phyloP scores from a whole-genome alignment of 2,329 filamentous ascomycete species.

The Fusarium subtropicale region DNA sequence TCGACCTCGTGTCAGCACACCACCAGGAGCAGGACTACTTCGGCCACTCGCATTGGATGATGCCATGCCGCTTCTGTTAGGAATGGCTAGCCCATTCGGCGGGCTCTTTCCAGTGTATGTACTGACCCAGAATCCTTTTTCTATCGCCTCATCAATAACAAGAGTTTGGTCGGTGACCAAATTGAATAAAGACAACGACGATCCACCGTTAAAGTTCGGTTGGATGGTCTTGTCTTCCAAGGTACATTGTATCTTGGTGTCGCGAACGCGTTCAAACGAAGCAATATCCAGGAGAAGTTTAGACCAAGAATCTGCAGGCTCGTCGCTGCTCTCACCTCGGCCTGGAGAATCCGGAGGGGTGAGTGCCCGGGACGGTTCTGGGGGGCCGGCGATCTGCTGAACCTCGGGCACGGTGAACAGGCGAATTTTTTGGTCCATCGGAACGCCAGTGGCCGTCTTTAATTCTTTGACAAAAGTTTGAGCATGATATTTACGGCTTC shows the following conservation, averaged over 20 bases:
- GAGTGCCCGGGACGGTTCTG: slow-evolving; percentile 52
- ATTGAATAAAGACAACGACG: slow-evolving; percentile 73
- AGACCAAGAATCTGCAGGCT: slow-evolving; percentile 53
- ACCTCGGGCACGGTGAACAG: slow-evolving; percentile 74
- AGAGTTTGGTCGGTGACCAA: slow-evolving; percentile 80
- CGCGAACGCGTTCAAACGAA: slow-evolving; percentile 61
- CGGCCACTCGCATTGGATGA: slow-evolving; percentile 66
- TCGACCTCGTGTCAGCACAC: slow-evolving; percentile 76
- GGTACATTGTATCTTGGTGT: slow-evolving; percentile 40
- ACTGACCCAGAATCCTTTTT: slow-evolving; percentile 66
- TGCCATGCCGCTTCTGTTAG: slow-evolving; percentile 47
- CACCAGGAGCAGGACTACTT: slow-evolving; percentile 73
- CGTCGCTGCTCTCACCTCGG: slow-evolving; percentile 41
- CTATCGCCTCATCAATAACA: slow-evolving; percentile 83
- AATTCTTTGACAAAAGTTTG: slow-evolving; percentile 80
- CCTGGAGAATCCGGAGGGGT: slow-evolving; percentile 58
- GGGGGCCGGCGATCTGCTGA: slow-evolving; percentile 50
- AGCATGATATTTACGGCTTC: slow-evolving; percentile 76
- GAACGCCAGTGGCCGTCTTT: slow-evolving; percentile 76
- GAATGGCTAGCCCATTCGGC: slow-evolving; percentile 53
- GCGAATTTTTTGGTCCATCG: slow-evolving; percentile 78
- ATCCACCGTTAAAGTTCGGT: slow-evolving; percentile 79
- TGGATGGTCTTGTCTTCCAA: slow-evolving; percentile 76
- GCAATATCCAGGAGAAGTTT: slow-evolving; percentile 61
- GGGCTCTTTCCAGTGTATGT: slow-evolving; percentile 56